Conservation (phyloP, 371 early-diverging fungal species). For the Mucor piriformis region DNA sequence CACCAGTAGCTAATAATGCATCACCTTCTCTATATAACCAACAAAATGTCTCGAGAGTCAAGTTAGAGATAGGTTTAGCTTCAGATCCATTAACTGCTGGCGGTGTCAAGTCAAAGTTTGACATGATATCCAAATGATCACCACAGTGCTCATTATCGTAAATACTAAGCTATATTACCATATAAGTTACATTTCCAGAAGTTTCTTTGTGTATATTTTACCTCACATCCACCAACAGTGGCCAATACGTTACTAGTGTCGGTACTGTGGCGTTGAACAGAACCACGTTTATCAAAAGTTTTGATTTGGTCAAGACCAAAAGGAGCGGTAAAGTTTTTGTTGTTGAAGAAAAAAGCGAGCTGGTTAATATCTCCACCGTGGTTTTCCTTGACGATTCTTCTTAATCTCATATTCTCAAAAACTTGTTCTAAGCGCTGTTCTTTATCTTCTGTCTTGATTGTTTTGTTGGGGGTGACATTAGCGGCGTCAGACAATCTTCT, state of each 20-base stretch:
- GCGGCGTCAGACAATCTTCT: not conserved
- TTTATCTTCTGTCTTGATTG: slow-evolving; percentile 8
- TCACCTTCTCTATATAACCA: slow-evolving; percentile 71
- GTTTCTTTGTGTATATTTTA: slow-evolving; percentile 20
- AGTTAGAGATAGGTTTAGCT: slow-evolving; percentile 24
- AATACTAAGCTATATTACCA: slow-evolving; percentile 72
- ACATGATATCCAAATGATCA: slow-evolving; percentile 90
- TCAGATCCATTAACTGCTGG: slow-evolving; percentile 18
- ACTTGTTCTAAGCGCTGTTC: slow-evolving; percentile 31
- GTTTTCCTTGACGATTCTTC: slow-evolving; percentile 87
- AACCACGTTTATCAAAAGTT: slow-evolving; percentile 69
- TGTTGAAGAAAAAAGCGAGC: slow-evolving; percentile 72
- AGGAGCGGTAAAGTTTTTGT: slow-evolving; percentile 54
- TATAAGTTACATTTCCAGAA: too few species aligned
- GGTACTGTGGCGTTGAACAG: slow-evolving; percentile 62
- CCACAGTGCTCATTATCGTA: slow-evolving; percentile 94
- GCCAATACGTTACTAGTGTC: slow-evolving; percentile 79
- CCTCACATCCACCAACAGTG: slow-evolving; percentile 72
- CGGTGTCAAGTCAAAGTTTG: slow-evolving; percentile 70
- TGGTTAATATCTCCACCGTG: slow-evolving; percentile 76
- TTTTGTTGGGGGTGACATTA: not conserved
- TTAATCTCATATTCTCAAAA: slow-evolving; percentile 74
- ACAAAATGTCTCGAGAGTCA: slow-evolving; percentile 66
- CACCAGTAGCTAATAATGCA: slow-evolving; percentile 71
- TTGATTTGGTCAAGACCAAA: slow-evolving; percentile 57